A percentile compares a stretch with the other conserved stretches of the same genome.
These are phyloP conservation scores for Irpex sp. DNA, from an alignment of 1,284 basidiomycete genomes.

Conservation along the genomic window DNA sequence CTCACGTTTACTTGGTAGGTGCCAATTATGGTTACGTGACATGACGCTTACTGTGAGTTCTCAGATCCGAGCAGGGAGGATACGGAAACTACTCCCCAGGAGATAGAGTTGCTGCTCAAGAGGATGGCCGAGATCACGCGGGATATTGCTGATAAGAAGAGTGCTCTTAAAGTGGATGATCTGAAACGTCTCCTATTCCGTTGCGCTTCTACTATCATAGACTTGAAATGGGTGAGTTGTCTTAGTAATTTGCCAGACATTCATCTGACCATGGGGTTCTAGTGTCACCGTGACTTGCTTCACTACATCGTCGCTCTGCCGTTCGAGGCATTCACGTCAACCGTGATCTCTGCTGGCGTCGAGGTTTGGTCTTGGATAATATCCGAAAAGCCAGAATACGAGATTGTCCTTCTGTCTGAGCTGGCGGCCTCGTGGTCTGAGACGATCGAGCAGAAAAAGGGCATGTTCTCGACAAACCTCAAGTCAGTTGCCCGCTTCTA, in stretches of 20 bases:
- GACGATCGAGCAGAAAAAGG: slow-evolving; percentile 74
- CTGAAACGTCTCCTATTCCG: slow-evolving; percentile 86
- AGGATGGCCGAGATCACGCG: slow-evolving; percentile 69
- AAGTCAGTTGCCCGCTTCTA: slow-evolving; percentile 54
- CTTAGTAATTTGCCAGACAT: not conserved
- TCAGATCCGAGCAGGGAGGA: slow-evolving; percentile 16
- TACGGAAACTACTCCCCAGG: slow-evolving; percentile 15
- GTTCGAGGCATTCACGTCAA: slow-evolving; percentile 86
- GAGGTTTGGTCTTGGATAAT: slow-evolving; percentile 98
- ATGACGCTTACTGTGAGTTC: slow-evolving; percentile 3
- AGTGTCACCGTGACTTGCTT: slow-evolving; percentile 86
- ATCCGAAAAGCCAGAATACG: slow-evolving; percentile 76
- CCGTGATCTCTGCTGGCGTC: slow-evolving; percentile 82
- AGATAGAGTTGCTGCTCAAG: slow-evolving; percentile 43
- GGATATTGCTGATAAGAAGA: slow-evolving; percentile 70
- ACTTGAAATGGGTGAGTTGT: slow-evolving; percentile 56
- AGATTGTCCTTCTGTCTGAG: slow-evolving; percentile 80
- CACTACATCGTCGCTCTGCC: slow-evolving; percentile 89
- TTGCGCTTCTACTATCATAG: slow-evolving; percentile 79
- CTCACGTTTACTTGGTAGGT: slow-evolving; percentile 44
- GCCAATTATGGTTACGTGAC: slow-evolving; percentile 8
- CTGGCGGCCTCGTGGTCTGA: slow-evolving; percentile 86
- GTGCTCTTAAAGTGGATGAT: slow-evolving; percentile 73
- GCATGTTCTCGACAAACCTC: slow-evolving; percentile 77
- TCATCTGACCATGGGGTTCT: not conserved